Evolutionary conservation across 2,329 filamentous ascomycete genomes (phyloP).

Genomic region (Dactylonectria estremocensis): DNA sequence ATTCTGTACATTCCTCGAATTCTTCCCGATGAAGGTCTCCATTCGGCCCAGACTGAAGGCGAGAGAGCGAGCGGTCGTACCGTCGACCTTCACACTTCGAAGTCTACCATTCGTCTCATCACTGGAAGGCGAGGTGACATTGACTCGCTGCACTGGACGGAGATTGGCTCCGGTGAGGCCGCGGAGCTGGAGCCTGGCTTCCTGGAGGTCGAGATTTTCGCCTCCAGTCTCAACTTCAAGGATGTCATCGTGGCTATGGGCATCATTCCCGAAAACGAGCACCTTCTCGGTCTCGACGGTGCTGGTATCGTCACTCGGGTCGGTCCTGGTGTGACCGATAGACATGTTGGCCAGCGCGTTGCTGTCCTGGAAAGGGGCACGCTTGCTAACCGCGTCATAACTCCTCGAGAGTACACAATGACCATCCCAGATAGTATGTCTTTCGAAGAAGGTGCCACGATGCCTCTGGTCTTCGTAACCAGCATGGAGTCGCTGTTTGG

Average conservation of each 20-base stretch:
- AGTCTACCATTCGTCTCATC: conserved; percentile 1
- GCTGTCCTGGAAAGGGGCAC: conserved; percentile 43
- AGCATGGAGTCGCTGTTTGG: conserved; percentile 45
- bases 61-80: background rate
- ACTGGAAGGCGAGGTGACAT: conserved; percentile 10
- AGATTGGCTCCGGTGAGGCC: conserved; percentile 14
- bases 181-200: conserved; percentile 16
- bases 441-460: conserved; percentile 54
- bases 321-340: conserved; percentile 37
- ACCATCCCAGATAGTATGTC: conserved; percentile 53
- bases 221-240: conserved; percentile 46
- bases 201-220: conserved; percentile 43
- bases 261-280: conserved; percentile 35
- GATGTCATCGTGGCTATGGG: conserved; percentile 47
- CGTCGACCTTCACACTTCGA: conserved; percentile 6
- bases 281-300: conserved; percentile 43
- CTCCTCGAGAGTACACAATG: conserved; percentile 16
- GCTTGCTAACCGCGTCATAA: conserved; percentile 32
- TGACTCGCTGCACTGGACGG: conserved; percentile 14
- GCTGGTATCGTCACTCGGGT: conserved; percentile 50
- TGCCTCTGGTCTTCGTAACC: conserved; percentile 54
- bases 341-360: conserved; percentile 43
- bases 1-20: conserved; percentile 24
- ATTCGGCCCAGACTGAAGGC: conserved; percentile 5
- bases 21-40: conserved; percentile 19